phyloP scores from a whole-genome alignment of 331 rosid species.

The Arachis monticola region DNA sequence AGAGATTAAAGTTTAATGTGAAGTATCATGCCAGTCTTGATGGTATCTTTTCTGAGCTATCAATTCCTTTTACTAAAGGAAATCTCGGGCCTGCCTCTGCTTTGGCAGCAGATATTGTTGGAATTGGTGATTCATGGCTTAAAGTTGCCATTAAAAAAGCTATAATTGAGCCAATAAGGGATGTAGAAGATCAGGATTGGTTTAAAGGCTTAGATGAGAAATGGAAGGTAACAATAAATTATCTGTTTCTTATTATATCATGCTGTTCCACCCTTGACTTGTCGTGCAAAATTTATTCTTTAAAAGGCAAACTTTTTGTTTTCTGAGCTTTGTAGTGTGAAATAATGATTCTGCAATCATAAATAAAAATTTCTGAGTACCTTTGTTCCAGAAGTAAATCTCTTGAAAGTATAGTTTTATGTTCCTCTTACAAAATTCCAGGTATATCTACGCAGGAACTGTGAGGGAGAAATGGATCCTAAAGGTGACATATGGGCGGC shows the following conservation, averaged over 20 bases:
- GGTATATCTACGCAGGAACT: conserved; percentile 86
- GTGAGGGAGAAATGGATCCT: conserved; percentile 73
- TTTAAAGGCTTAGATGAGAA: conserved; percentile 66
- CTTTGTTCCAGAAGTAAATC: conserved; percentile 15
- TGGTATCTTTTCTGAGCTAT: conserved; percentile 70
- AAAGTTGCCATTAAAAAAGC: conserved; percentile 64
- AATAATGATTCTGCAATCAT: conserved; percentile 25
- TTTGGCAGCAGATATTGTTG: conserved; percentile 80
- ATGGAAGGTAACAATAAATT: conserved; percentile 84
- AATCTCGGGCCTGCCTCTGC: conserved; percentile 62
- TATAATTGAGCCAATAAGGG: conserved; percentile 73
- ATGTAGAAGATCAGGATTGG: conserved; percentile 90
- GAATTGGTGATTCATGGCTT: conserved; percentile 96
- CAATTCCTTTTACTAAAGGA: conserved; percentile 52
- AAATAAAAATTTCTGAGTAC: conserved; percentile 5
- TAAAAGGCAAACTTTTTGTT: neutral
- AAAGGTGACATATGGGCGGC: conserved; percentile 85
- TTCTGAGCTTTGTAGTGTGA: conserved; percentile 25
- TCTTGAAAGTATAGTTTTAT: conserved; percentile 11
- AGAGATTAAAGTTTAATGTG: conserved; percentile 59
- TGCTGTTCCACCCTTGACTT: neutral
- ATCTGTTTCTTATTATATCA: conserved; percentile 20
- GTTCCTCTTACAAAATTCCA: conserved; percentile 58
- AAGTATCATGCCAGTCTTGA: conserved; percentile 71
- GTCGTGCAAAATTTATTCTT: neutral